A percentile compares a stretch with the other conserved stretches of the same genome.
phyloP scores from a whole-genome alignment of 345 rosid species.

The Acer campestre region DNA sequence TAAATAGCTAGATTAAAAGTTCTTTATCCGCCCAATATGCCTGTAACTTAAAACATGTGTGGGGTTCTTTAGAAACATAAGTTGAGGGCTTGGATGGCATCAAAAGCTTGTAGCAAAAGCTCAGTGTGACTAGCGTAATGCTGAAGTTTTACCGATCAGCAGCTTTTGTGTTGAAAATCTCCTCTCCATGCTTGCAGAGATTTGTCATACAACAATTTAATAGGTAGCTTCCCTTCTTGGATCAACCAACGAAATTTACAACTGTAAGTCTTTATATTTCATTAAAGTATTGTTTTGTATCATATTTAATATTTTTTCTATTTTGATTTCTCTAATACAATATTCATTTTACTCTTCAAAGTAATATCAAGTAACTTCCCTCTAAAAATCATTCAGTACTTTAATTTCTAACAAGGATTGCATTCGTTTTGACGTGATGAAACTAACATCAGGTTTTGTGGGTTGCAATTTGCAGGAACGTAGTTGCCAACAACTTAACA shows the following conservation, averaged over 20 bases:
- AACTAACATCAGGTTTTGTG: constrained; percentile 11
- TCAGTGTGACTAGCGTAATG: not conserved
- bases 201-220: constrained; percentile 71
- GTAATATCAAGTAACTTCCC: not conserved
- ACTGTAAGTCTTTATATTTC: constrained; percentile 43
- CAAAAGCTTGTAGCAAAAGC: not conserved
- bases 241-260: constrained; percentile 38
- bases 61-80: not conserved
- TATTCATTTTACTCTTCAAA: not conserved
- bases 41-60: not conserved
- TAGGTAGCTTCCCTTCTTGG: constrained; percentile 76
- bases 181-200: constrained; percentile 50
- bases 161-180: not conserved
- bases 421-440: constrained; percentile 4
- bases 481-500: constrained; percentile 73
- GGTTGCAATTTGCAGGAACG: constrained; percentile 55
- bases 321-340: not conserved
- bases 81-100: not conserved
- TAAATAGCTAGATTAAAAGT: too few species aligned
- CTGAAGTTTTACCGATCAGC: not conserved
- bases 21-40: not conserved
- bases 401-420: not conserved
- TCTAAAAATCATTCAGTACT: not conserved
- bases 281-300: not conserved
- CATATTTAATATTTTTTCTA: not conserved